Base-by-base conservation (phyloP, 2,329 filamentous ascomycete genomes). In the Emericellopsis cladophorae region DNA sequence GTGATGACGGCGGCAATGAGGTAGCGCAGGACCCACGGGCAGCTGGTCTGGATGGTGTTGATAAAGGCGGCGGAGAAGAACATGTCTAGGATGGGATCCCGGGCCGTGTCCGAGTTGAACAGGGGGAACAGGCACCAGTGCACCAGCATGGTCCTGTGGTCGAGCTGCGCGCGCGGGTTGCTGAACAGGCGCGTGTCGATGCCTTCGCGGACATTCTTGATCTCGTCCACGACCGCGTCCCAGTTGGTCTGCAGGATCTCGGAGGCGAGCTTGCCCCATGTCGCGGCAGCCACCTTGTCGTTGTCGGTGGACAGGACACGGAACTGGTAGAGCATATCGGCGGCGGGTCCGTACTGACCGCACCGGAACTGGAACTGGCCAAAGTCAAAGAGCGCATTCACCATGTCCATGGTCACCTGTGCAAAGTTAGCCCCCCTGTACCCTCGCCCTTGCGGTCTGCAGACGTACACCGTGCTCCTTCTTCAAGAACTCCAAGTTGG, bases 51-150 rank as follows among this genome's bases (percentile, higher is more conserved):
- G 62, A 98, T 95, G 54, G 90, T 96, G 78, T 96, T 98, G 79
- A 98, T 98, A 74, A 87, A 98, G 54, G 87, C 77, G 49, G 89
- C 84, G 48, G 84, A 93, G 77, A 98, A 96, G 75, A 95, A 92
- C 61, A 96, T 80, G 54, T 98, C 92, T 57, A 92, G 86, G 54
- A 98, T 76, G 52, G 79, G 77, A 59, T 98, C 92, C 56, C 90
- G 87, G 44, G 87, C 86, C 49, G 79, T 74, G 56, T 96, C 90
- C 68, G 86, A 82, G 79, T 98, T 96, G 78, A 96, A 98, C 68
- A 95, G 89, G 46, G 92, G 90, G 78, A 96, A 98, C 46, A 98
- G 81, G 36, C 86, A 81, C 89, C 92, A 98, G 83, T 98, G 92
- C 54, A 95, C 84, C 55, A 98, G 74, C 86, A 90, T 95, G 44